Base-by-base conservation (phyloP, 2,329 filamentous ascomycete genomes). In the Emericellopsis atlantica region DNA sequence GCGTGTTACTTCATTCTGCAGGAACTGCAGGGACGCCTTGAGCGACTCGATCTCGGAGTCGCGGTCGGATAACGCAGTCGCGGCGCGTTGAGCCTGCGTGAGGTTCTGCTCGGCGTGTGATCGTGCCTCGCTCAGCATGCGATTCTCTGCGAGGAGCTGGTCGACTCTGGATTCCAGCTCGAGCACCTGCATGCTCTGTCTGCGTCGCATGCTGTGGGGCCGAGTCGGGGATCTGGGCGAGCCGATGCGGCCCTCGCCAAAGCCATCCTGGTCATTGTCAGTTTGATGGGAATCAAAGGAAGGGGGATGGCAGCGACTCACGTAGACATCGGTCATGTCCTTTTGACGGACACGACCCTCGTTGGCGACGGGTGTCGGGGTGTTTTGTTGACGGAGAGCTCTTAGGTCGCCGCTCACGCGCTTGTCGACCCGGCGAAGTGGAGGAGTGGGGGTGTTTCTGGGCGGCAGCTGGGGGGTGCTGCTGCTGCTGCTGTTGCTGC, bases 121-220 rank as follows among this genome's bases (percentile, higher is more conserved):
- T 51, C 81, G 81, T 36, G 84, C 81, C 38, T 89, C 81, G 50
- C 77, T 72, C 23, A 98, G 77, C 46, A 78, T 67, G 43, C 81
- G 79, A 56, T 96, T 96, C 59, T 98, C 90, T 18, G 81, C 79
- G 33, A 83, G 69, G 48, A 98, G 71, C 60, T 90, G 82, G 51
- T 95, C 87, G 52, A 98, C 74, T 54, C 76, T 79, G 45, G 76
- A 72, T 67, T 96, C 88, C 56, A 98, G 79, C 54, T 98, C 90
- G 45, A 96, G 79, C 41, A 90, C 79, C 65, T 96, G 90, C 81
- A 96, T 90, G 72, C 90, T 96, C 64, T 95, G 92, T 57, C 90
- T 85, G 58, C 90, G 89, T 53, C 90, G 89, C 76, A 98, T 84
- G 69, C 88, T 95, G 56, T 89, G 87, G 53, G 92, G 89, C 62